Evolutionary conservation across 2,329 filamentous ascomycete genomes (phyloP).

Genomic region (Cladosporium colombiae): DNA sequence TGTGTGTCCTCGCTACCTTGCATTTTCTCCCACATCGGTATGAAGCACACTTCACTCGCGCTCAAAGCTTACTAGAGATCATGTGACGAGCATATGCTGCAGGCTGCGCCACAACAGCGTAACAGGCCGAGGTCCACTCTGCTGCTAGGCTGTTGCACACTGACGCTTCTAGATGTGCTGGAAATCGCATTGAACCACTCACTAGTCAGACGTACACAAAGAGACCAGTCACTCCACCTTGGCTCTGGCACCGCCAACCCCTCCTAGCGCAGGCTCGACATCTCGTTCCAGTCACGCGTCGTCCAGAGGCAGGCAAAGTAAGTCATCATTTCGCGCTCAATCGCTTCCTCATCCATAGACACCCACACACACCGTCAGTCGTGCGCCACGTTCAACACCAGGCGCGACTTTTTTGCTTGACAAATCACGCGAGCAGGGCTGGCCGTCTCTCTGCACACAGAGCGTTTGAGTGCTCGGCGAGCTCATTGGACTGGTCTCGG

Average conservation of each 20-base stretch:
- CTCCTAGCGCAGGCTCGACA: neutral
- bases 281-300: neutral
- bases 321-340: neutral
- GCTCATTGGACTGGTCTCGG: neutral
- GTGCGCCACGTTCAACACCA: constrained; percentile 12
- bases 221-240: neutral
- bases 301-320: neutral
- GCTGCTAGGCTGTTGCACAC: neutral
- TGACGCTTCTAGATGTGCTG: neutral
- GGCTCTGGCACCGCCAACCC: neutral
- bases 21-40: too few species aligned
- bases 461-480: neutral
- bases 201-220: neutral
- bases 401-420: neutral
- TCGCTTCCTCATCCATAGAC: neutral
- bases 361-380: neutral
- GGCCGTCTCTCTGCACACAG: neutral
- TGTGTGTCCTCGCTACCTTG: too few species aligned
- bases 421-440: neutral
- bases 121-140: neutral
- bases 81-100: neutral
- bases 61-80: too few species aligned
- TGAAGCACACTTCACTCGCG: too few species aligned
- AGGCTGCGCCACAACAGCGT: neutral
- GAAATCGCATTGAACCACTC: neutral